Evolutionary conservation across 108 stramenopile species (phyloP).

Genomic region (Cyclotella kingstonii): DNA sequence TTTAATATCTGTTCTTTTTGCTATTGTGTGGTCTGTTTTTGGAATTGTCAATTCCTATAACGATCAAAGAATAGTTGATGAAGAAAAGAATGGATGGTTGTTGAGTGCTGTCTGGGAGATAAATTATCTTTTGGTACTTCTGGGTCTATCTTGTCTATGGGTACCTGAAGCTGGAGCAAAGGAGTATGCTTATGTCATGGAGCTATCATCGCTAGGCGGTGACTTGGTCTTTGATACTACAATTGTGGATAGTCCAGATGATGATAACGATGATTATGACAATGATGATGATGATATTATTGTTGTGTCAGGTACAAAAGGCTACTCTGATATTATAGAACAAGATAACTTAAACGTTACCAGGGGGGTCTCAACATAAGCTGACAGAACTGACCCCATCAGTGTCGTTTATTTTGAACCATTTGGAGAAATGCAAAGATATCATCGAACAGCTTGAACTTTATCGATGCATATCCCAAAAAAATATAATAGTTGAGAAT

Average conservation of each 20-base stretch:
- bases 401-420: too few species aligned
- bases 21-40: constrained; percentile 77
- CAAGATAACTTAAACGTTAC: too few species aligned
- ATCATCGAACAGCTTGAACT: too few species aligned
- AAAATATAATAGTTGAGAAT: too few species aligned
- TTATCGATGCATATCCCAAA: too few species aligned
- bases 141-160: constrained; percentile 74
- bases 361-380: too few species aligned
- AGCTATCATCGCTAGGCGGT: constrained; percentile 59
- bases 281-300: constrained; percentile 27
- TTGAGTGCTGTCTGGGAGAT: constrained; percentile 72
- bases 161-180: constrained; percentile 77
- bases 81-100: constrained; percentile 68
- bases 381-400: too few species aligned
- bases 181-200: constrained; percentile 88
- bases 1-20: constrained; percentile 78
- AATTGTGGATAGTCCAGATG: constrained; percentile 43
- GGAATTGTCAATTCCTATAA: constrained; percentile 71
- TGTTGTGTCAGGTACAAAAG: too few species aligned
- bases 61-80: constrained; percentile 59
- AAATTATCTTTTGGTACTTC: constrained; percentile 76
- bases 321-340: too few species aligned
- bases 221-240: constrained; percentile 48
- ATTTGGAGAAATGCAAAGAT: too few species aligned
- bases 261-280: constrained; percentile 39